Conservation (phyloP, 2,329 filamentous ascomycete genomes). For the Endothia cerciana region DNA sequence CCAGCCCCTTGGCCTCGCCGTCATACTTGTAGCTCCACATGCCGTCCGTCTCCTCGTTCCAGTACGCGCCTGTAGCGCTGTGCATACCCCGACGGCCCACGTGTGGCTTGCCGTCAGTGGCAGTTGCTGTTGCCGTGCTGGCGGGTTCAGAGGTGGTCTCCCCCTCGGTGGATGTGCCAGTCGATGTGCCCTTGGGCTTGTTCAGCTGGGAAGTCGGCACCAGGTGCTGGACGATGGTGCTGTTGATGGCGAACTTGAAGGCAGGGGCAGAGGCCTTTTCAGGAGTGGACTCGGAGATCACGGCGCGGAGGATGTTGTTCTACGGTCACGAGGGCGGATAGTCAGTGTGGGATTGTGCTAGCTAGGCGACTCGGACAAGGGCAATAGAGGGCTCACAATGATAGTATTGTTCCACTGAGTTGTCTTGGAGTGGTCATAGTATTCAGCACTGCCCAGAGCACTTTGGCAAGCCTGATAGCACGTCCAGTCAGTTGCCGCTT, state of each 20-base stretch:
- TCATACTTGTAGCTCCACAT: constrained; percentile 92
- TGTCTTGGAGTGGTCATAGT: constrained; percentile 86
- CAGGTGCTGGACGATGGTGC: constrained; percentile 95
- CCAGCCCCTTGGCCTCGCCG: constrained; percentile 67
- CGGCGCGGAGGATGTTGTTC: constrained; percentile 76
- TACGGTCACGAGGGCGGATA: constrained; percentile 39
- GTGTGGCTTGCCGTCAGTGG: constrained; percentile 68
- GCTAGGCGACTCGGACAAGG: background rate
- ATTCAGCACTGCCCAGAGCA: constrained; percentile 73
- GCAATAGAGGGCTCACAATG: constrained; percentile 66
- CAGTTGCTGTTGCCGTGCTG: constrained; percentile 45
- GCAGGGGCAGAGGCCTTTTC: constrained; percentile 60
- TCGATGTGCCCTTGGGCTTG: constrained; percentile 59
- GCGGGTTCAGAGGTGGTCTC: constrained; percentile 53
- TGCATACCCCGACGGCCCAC: constrained; percentile 90
- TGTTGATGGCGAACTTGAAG: constrained; percentile 97
- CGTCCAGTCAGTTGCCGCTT: constrained; percentile 23
- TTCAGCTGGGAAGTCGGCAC: constrained; percentile 68
- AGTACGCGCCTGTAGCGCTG: constrained; percentile 82
- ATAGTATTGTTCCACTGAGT: constrained; percentile 89
- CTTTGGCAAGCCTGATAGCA: constrained; percentile 74
- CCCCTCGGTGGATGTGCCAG: constrained; percentile 53
- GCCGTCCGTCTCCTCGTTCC: constrained; percentile 88
- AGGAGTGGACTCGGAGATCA: constrained; percentile 75
- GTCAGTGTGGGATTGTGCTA: constrained; percentile 25